phyloP scores from a whole-genome alignment of 805 yeast species.

The Nakazawaea anatomiae region DNA sequence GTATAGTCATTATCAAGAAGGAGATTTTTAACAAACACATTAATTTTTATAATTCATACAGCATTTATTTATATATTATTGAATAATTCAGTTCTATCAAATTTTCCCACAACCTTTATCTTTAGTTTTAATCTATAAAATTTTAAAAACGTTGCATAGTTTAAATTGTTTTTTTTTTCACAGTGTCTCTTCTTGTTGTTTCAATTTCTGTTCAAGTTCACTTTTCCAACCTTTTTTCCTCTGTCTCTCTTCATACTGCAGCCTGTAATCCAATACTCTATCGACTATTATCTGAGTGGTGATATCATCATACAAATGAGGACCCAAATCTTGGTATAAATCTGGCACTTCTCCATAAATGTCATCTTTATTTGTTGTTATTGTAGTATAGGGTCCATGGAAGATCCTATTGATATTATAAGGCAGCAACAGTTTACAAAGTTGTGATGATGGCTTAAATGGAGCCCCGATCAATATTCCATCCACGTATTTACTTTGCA shows the following conservation, averaged over 20 bases:
- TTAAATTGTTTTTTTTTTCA: too few relatives aligned
- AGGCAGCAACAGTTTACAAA: conserved; percentile 25
- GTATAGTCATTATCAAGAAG: too few relatives aligned
- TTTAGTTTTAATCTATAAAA: too few relatives aligned
- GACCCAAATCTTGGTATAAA: conserved; percentile 35
- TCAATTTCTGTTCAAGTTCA: conserved; percentile 36
- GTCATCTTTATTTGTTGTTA: conserved; percentile 18
- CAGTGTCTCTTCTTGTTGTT: conserved; percentile 18
- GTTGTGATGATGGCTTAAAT: conserved; percentile 31
- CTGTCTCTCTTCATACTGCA: conserved; percentile 81
- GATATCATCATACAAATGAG: conserved; percentile 59
- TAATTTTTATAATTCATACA: too few relatives aligned
- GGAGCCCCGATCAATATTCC: conserved; percentile 74
- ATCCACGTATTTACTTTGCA: conserved; percentile 84
- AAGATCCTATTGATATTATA: conserved; percentile 34
- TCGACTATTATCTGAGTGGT: conserved; percentile 66
- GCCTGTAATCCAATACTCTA: conserved; percentile 65
- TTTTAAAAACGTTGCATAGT: too few relatives aligned
- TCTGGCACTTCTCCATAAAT: conserved; percentile 18
- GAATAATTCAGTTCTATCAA: too few relatives aligned
- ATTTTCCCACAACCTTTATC: too few relatives aligned
- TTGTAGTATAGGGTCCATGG: conserved; percentile 50
- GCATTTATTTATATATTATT: too few relatives aligned
- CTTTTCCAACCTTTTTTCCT: conserved; percentile 79
- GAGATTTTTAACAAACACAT: too few relatives aligned